A percentile compares a stretch with the other conserved stretches of the same genome.
Conservation (phyloP, 176 grass and related monocot genomes). For the Phragmites australis region DNA sequence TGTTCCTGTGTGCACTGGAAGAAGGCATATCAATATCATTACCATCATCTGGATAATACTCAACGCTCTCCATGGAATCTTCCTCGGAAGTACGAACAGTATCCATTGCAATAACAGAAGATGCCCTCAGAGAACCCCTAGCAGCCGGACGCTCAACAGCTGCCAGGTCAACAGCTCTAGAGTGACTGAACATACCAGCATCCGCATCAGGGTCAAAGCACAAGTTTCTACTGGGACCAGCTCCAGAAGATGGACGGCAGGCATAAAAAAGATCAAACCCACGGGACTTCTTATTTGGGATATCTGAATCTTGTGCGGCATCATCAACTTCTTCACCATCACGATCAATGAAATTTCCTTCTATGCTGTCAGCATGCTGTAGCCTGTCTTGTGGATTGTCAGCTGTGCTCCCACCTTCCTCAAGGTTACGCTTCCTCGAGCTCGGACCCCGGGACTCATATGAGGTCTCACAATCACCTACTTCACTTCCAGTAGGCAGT, state of each 20-base stretch:
- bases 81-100: slow-evolving; percentile 56
- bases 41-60: slow-evolving; percentile 77
- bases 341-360: slow-evolving; percentile 86
- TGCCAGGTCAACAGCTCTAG: slow-evolving; percentile 51
- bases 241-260: slow-evolving; percentile 66
- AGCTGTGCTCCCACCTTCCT: slow-evolving; percentile 96
- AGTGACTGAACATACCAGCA: slow-evolving; percentile 50
- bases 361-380: slow-evolving; percentile 85
- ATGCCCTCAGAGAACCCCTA: slow-evolving; percentile 77
- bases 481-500: slow-evolving; percentile 93
- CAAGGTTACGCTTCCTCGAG: slow-evolving; percentile 87
- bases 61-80: slow-evolving; percentile 97
- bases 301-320: slow-evolving; percentile 76
- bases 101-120: slow-evolving; percentile 97
- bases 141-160: slow-evolving; percentile 49
- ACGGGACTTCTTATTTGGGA: slow-evolving; percentile 59
- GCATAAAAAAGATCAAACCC: slow-evolving; percentile 80
- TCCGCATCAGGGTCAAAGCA: slow-evolving; percentile 64
- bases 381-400: slow-evolving; percentile 77
- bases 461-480: slow-evolving; percentile 89
- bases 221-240: slow-evolving; percentile 87
- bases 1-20: slow-evolving; percentile 64
- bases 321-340: slow-evolving; percentile 97
- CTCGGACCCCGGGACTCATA: slow-evolving; percentile 92
- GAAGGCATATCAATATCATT: slow-evolving; percentile 82